A percentile compares a stretch with the other conserved stretches of the same genome.
Conservation (phyloP, 2,329 filamentous ascomycete genomes). For the Dothideomycetes sp. region DNA sequence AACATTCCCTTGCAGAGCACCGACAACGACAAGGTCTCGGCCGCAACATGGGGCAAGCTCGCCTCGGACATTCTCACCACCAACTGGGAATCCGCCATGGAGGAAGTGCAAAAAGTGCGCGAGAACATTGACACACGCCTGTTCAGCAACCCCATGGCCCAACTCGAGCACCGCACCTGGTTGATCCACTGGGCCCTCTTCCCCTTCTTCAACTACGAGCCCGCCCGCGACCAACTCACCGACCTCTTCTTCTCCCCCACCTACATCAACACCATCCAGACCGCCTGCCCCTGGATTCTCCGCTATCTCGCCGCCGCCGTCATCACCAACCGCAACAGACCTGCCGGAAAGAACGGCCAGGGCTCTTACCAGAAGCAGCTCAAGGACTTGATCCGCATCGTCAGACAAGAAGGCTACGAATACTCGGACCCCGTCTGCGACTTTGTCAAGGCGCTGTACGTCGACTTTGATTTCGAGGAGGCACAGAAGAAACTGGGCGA, state of each 20-base stretch:
- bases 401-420: slow-evolving; percentile 95
- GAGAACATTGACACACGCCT: slow-evolving; percentile 89
- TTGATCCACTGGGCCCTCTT: slow-evolving; percentile 97
- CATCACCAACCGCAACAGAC: slow-evolving; percentile 65
- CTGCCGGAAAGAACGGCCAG: slow-evolving; percentile 82
- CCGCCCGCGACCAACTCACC: slow-evolving; percentile 78
- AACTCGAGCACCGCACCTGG: slow-evolving; percentile 94
- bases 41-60: slow-evolving; percentile 95
- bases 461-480: slow-evolving; percentile 96
- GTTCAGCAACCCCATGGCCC: slow-evolving; percentile 90
- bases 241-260: slow-evolving; percentile 95
- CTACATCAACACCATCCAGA: slow-evolving; percentile 99
- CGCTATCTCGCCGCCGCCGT: slow-evolving; percentile 90
- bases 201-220: slow-evolving; percentile 96
- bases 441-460: slow-evolving; percentile 91
- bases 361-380: slow-evolving; percentile 98
- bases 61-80: slow-evolving; percentile 90
- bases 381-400: slow-evolving; percentile 91
- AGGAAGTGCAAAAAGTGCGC: slow-evolving; percentile 83
- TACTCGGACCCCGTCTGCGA: slow-evolving; percentile 93
- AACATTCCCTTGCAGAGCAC: slow-evolving; percentile 51
- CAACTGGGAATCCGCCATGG: slow-evolving; percentile 89
- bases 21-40: slow-evolving; percentile 94
- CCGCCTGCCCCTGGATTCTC: slow-evolving; percentile 90
- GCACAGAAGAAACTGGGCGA: slow-evolving; percentile 78